Percentiles rank a stretch among this genome's conserved stretches.
Evolutionary conservation across 2,329 filamentous ascomycete genomes (phyloP).

Genomic region (Parastagonospora nodorum): DNA sequence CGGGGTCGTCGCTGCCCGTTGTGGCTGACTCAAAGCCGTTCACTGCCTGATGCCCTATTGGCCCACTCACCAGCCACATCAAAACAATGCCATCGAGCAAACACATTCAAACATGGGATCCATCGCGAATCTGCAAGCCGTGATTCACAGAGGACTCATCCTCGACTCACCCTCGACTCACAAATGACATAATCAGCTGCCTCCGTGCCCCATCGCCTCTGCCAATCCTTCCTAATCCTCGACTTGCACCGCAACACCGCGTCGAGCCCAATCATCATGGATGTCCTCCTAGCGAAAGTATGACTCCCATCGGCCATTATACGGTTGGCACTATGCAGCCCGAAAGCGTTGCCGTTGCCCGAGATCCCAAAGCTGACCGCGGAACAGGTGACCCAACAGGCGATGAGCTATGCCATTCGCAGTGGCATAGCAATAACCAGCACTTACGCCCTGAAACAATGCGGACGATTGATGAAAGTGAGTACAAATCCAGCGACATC

Average conservation of each 20-base stretch:
- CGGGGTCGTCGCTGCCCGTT: conserved; percentile 19
- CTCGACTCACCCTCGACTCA: no score
- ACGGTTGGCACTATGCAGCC: neutral
- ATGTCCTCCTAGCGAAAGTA: conserved; percentile 68
- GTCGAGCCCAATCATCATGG: conserved; percentile 62
- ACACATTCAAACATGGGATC: neutral
- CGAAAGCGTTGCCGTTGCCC: neutral
- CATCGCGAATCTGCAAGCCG: neutral
- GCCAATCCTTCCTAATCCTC: neutral
- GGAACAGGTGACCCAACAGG: conserved; percentile 71
- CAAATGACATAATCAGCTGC: no score
- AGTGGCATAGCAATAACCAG: conserved; percentile 84
- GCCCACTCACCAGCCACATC: conserved; percentile 17
- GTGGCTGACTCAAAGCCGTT: conserved; percentile 20
- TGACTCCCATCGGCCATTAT: conserved; percentile 13
- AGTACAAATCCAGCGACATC: neutral
- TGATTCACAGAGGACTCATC: no score
- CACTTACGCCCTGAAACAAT: conserved; percentile 82
- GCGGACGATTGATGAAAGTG: conserved; percentile 72
- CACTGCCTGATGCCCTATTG: conserved; percentile 27
- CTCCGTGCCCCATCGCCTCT: neutral
- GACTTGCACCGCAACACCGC: neutral
- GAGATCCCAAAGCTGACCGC: conserved; percentile 10
- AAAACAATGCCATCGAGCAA: neutral
- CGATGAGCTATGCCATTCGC: conserved; percentile 89